Evolutionary conservation across 2,329 filamentous ascomycete genomes (phyloP), one percentile per base, ranked within the genome.

Genomic region (Penicillium hesseltinei): DNA sequence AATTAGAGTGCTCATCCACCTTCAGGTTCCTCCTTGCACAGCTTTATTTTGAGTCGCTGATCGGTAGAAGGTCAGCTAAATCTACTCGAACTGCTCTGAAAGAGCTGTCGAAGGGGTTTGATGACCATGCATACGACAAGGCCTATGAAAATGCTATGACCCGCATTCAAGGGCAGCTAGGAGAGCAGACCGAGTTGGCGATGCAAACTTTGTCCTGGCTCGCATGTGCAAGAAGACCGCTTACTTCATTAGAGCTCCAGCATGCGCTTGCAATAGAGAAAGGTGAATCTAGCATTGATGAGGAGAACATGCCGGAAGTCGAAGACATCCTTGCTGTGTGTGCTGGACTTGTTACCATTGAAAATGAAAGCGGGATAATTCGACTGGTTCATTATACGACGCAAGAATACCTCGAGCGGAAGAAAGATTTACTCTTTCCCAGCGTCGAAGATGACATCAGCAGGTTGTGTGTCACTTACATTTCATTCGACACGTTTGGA

Each of bases 121-220:
- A 65, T 13, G 23, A 31, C 4, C 2, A 38, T 36, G 70, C 67
- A 3, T 75, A 78, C 17, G 65, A 77, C 17, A 5, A 61, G 11
- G 74, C 75, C 0, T 84, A 84, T 46, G 56, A 71, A 0, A 59
- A 75, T 0, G 73, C 76, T 0, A 77, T 83, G 66, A 39, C 74
- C 3, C 67, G 79, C 21, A 80, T 83, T 29, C 49, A 74, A n/a
- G 56, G 62, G 0, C 79, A 82, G 47, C 10, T 62, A 0, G 1
- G 50, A 1, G 73, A 70, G 4, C 60, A 71, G 10, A 38, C 43
- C n/a, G 54, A 71, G 0, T 66, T 80, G 39, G 80, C 80, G 0
- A 75, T 69, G 7, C 54, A 74, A 19, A 66, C 71, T 2, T 54
- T 82, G 0, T 66, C 67, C 0, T 82, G 77, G 79, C 73, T 82